Evolutionary conservation across 2,329 filamentous ascomycete genomes (phyloP), one percentile per base, ranked within the genome.

Genomic region (Nannizziopsis arthrosporioides): DNA sequence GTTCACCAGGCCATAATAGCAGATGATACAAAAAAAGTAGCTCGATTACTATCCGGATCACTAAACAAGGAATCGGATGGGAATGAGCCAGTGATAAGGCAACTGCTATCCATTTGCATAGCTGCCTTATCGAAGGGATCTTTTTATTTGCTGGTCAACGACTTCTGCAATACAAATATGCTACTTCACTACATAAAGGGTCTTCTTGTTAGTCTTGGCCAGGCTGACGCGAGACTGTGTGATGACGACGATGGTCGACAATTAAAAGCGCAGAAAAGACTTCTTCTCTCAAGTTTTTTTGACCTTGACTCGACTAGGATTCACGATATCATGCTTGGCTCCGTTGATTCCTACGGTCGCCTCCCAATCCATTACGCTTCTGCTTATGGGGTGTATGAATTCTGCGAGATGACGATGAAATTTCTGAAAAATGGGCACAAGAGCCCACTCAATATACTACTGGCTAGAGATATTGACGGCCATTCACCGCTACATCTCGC

Each of bases 361-460:
- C 7, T 49, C 34, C 42, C 55, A 1, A 50, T 57, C 22, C 55
- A 57, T 31, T 56, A 56, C 43, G 48, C 44, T 12, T 54, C 51
- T 4, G n/a, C 32, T 30, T 51, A 53, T 42, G 52, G 49, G 8
- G 32, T 49, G n/a, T 18, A 38, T n/a, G 27, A 14, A 8, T 22
- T 55, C 14, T 53, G 53, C 30, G 12, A 52, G 22, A 30, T 35
- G 4, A 43, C 53, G 10, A 18, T 55, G 2, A n/a, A 43, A 22
- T 32, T 19, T 40, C 30, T 55, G 41, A 30, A 12, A 9, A 19
- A 46, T 17, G 30, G 17, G 2, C 17, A 22, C 11, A 18, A 14
- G n/a, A 18, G 6, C 12, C 7, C 10, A 7, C 18, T 30, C 5
- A 10, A 38, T 27, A 18, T 27, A 8, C 17, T 48, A 39, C 37